Base-by-base conservation (phyloP, 345 rosid genomes). In the Lumnitzera racemosa region DNA sequence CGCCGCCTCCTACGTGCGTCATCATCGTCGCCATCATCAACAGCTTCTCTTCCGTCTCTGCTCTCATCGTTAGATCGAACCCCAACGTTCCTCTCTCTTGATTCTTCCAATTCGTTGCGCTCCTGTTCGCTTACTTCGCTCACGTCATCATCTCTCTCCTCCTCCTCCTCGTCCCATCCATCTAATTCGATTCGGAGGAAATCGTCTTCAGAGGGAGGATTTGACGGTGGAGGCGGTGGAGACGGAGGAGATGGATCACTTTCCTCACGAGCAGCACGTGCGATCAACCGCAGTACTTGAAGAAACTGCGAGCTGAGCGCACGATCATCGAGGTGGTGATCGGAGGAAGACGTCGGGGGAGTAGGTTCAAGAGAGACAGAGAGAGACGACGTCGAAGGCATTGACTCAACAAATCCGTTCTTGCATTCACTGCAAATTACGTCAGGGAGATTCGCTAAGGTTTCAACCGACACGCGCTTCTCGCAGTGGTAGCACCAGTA, bases 401-500 rank as follows among this genome's bases (percentile, higher is more conserved):
- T 82, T 56, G 74, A 73, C 56, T 85, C 91, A 11, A 88, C 86
- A 70, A 88, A 88, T 36, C 91, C 96, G 68, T 76, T 74, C 65
- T 85, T 79, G 76, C 96, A 88, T 72, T 88, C 96, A 31, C 43
- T 66, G 70, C 96, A 88, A 23, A 85, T 67, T 62, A 78, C 64
- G 52, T 74, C 82, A 4, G 77, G 70, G 2, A 67, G 70, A 56
- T 76, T 70, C 17, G 74, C 77, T 15, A 72, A 65, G 55, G 83
- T 76, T 70, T 84, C 89, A 6, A 83, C 73, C 24, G 70, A 56
- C 24, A 88, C 96, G 65, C 83, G 84, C 63, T 85, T 88, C 49
- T 78, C 74, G 80, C 91, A 88, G 80, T 76, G 80, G 64, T 85
- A 72, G 65, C 96, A 88, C 96, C 96, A 88, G 65, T 82, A 75